A percentile compares a stretch with the other conserved stretches of the same genome.
phyloP scores from a whole-genome alignment of 2,329 filamentous ascomycete species.

The Epichloe sp. region DNA sequence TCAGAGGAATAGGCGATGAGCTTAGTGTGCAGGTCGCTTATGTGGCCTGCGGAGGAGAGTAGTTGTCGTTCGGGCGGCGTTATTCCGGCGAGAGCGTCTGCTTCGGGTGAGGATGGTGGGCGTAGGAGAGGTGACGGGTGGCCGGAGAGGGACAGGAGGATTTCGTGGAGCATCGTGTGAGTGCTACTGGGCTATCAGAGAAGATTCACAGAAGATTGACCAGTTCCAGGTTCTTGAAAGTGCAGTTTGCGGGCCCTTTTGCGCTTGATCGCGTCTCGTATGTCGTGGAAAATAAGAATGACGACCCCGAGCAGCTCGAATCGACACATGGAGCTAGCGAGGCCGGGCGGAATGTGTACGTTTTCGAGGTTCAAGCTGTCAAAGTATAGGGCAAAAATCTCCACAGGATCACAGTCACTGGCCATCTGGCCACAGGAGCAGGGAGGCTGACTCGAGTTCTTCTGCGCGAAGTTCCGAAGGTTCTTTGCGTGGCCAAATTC shows the following conservation, averaged over 20 bases:
- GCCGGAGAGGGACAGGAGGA: conserved; percentile 89
- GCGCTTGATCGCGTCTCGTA: conserved; percentile 26
- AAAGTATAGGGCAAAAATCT: too few relatives aligned
- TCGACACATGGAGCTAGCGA: conserved; percentile 32
- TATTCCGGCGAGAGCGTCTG: conserved; percentile 35
- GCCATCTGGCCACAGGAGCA: not conserved
- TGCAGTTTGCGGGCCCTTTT: conserved; percentile 18
- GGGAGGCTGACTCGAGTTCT: not conserved
- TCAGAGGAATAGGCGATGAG: conserved; percentile 53
- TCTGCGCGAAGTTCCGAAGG: not conserved
- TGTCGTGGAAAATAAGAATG: conserved; percentile 32
- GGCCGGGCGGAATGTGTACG: not conserved
- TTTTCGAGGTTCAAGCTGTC: not conserved
- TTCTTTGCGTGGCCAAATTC: not conserved
- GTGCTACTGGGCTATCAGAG: not conserved
- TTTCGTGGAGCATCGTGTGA: conserved; percentile 81
- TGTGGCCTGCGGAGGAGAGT: conserved; percentile 59
- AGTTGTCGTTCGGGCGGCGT: conserved; percentile 76
- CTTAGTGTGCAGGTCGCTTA: conserved; percentile 66
- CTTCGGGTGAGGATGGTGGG: conserved; percentile 29
- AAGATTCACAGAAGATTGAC: not conserved
- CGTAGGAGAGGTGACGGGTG: conserved; percentile 82
- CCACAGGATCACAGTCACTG: not conserved
- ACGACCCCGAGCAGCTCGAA: conserved; percentile 39
- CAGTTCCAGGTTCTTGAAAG: conserved; percentile 5